Evolutionary conservation across 306 rosid species (phyloP).

Genomic region (Malus sylvestris): DNA sequence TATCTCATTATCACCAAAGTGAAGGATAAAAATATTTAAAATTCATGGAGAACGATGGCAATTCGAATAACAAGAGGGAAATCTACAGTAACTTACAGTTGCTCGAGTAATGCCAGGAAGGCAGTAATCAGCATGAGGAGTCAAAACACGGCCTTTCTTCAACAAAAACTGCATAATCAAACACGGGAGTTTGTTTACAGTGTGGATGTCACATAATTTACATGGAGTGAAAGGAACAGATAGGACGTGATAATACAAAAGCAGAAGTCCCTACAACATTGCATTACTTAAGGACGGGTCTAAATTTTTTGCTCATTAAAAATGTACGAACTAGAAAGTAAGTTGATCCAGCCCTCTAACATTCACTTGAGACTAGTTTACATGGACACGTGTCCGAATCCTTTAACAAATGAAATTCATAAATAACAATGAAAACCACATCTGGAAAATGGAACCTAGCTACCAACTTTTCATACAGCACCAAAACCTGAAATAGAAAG

Average conservation of each 20-base stretch:
- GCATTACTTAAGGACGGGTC: not conserved
- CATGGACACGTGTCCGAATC: not conserved
- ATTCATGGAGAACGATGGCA: not conserved
- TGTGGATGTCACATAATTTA: not conserved
- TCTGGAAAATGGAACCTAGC: not conserved
- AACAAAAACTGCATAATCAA: slow-evolving; percentile 57
- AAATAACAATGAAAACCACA: not conserved
- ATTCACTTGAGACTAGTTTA: not conserved
- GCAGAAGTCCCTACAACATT: not conserved
- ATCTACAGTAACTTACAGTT: slow-evolving; percentile 41
- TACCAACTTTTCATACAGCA: not conserved
- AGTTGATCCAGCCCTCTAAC: not conserved
- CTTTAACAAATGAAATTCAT: not conserved
- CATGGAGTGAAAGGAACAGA: not conserved
- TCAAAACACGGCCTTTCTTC: slow-evolving; percentile 60
- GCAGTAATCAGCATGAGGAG: slow-evolving; percentile 87
- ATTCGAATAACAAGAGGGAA: not conserved
- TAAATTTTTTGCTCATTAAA: not conserved
- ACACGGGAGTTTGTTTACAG: not conserved
- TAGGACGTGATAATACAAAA: not conserved
- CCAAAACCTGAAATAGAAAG: slow-evolving; percentile 8
- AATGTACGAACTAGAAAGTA: not conserved
- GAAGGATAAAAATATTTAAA: not conserved
- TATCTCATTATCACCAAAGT: no score
- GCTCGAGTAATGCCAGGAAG: slow-evolving; percentile 87